Evolutionary conservation across 495 filamentous ascomycete genomes (phyloP).

Genomic region (Penicillium macrosclerotiorum): DNA sequence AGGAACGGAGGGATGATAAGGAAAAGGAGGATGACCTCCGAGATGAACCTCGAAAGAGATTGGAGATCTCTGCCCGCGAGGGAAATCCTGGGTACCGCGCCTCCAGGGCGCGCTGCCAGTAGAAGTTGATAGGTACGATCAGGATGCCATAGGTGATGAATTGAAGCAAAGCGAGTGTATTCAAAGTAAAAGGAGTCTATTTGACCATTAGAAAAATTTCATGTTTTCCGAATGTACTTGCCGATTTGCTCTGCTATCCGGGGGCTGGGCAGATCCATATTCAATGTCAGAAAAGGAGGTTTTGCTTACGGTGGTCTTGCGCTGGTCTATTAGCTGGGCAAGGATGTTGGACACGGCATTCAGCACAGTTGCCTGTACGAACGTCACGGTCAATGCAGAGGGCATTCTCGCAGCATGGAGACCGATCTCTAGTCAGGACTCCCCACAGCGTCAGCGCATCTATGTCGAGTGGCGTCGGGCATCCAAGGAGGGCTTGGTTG

Average conservation of each 20-base stretch:
- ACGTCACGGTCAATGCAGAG: slow-evolving; percentile 61
- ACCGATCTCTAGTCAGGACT: neutral
- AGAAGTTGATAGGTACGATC: slow-evolving; percentile 79
- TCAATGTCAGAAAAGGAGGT: neutral
- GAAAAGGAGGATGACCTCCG: slow-evolving; percentile 30
- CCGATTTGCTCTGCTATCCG: neutral
- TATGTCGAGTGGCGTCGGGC: neutral
- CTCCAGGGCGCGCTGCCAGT: slow-evolving; percentile 73
- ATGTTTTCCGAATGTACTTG: slow-evolving; percentile 10
- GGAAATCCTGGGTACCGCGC: slow-evolving; percentile 48
- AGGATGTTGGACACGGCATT: slow-evolving; percentile 75
- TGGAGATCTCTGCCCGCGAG: slow-evolving; percentile 22
- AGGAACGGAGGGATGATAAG: slow-evolving; percentile 35
- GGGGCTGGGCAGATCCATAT: too few relatives aligned
- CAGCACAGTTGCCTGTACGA: slow-evolving; percentile 69
- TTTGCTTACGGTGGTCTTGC: slow-evolving; percentile 57
- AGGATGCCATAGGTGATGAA: slow-evolving; percentile 75
- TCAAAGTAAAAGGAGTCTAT: slow-evolving; percentile 44
- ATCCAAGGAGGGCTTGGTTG: neutral
- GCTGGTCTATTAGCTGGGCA: slow-evolving; percentile 74
- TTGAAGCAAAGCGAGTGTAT: slow-evolving; percentile 66
- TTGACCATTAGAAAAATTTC: neutral
- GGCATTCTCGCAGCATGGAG: slow-evolving; percentile 16
- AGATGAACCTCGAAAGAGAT: slow-evolving; percentile 13
- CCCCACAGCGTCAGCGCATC: too few relatives aligned